Evolutionary conservation across 257 asterid species (phyloP).

Genomic region (Penstemon barbatus): DNA sequence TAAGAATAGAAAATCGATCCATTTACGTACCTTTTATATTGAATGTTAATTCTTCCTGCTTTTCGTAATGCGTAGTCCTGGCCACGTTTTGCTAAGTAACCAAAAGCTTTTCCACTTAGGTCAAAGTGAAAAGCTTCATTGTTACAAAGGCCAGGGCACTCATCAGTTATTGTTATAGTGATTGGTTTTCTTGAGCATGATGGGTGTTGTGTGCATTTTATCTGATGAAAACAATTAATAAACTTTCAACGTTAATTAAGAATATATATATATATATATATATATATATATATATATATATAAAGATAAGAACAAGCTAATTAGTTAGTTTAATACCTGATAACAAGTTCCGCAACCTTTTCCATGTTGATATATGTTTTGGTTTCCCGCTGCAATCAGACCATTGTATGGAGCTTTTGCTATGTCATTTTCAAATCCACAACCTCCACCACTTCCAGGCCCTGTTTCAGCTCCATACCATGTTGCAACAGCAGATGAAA

Average conservation of each 20-base stretch:
- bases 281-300: no score
- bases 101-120: slow-evolving; percentile 32
- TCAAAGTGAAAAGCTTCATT: slow-evolving; percentile 30
- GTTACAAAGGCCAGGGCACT: slow-evolving; percentile 34
- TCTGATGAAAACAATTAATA: not conserved
- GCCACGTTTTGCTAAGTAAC: slow-evolving; percentile 28
- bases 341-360: slow-evolving; percentile 11
- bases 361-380: not conserved
- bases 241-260: not conserved
- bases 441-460: slow-evolving; percentile 29
- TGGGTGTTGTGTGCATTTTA: slow-evolving; percentile 24
- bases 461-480: slow-evolving; percentile 31
- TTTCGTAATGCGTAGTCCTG: slow-evolving; percentile 7
- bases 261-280: not conserved
- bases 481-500: slow-evolving; percentile 25
- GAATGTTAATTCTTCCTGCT: slow-evolving; percentile 24
- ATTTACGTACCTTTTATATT: slow-evolving; percentile 26
- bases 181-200: slow-evolving; percentile 23
- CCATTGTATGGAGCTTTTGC: not conserved
- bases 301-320: no score
- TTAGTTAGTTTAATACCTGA: not conserved
- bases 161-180: slow-evolving; percentile 28
- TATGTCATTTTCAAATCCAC: not conserved
- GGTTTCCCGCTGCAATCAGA: not conserved
- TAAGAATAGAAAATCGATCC: no score